phyloP scores from a whole-genome alignment of 306 rosid genomes.

The Ammopiptanthus mongolicus region DNA sequence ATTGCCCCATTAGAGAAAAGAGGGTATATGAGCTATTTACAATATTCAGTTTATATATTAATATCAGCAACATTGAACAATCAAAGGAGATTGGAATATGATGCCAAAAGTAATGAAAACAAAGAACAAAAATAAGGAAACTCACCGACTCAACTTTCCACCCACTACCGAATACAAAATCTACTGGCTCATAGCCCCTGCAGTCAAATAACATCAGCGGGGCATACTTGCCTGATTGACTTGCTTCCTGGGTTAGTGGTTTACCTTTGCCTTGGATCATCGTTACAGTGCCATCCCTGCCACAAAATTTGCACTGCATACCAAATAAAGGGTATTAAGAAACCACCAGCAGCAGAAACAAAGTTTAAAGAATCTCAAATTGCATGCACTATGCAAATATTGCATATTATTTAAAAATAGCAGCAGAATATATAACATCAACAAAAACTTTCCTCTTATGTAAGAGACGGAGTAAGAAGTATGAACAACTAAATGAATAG shows the following conservation, averaged over 20 bases:
- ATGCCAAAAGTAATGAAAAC: neutral
- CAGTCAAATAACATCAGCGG: constrained; percentile 83
- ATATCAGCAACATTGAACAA: constrained; percentile 6
- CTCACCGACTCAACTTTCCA: constrained; percentile 95
- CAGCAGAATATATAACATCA: neutral
- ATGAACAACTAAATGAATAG: neutral
- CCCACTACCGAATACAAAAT: constrained; percentile 44
- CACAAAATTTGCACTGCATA: constrained; percentile 85
- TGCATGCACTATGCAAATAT: neutral
- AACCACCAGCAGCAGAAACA: constrained; percentile 8
- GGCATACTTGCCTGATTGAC: constrained; percentile 53
- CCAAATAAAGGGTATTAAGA: constrained; percentile 20
- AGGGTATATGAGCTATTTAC: neutral
- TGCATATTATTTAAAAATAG: neutral
- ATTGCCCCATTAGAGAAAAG: neutral
- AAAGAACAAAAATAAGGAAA: constrained; percentile 5
- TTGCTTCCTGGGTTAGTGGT: constrained; percentile 53
- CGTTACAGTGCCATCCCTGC: constrained; percentile 77
- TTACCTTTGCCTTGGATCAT: constrained; percentile 63
- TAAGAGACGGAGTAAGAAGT: neutral
- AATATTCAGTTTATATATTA: neutral
- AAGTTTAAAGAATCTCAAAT: neutral
- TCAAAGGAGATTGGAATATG: neutral
- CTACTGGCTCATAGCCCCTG: constrained; percentile 81
- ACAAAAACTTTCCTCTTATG: neutral